A percentile compares a stretch with the other conserved stretches of the same genome.
phyloP scores from a whole-genome alignment of 371 early-diverging fungal species.

The Syncephalastrum monosporum region DNA sequence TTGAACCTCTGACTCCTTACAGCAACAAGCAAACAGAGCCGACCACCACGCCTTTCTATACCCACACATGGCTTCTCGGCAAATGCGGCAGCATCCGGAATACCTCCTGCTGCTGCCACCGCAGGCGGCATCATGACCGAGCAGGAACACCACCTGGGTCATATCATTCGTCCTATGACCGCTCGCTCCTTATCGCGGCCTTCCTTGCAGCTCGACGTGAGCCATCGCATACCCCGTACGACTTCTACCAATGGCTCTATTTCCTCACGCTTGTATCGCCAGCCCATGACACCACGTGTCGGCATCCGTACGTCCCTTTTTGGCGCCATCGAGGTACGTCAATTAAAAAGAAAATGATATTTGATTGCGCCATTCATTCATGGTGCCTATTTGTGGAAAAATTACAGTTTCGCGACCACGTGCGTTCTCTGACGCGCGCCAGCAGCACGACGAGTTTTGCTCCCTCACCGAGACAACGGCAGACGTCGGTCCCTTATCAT shows the following conservation, averaged over 20 bases:
- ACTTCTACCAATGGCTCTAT: conserved; percentile 33
- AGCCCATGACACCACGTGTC: conserved; percentile 43
- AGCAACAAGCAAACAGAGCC: conserved; percentile 10
- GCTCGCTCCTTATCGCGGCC: conserved; percentile 22
- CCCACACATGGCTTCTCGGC: conserved; percentile 26
- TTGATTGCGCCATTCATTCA: not conserved
- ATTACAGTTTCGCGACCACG: conserved; percentile 37
- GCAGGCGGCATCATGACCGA: conserved; percentile 5
- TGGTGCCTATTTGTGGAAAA: not conserved
- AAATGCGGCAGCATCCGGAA: conserved; percentile 6
- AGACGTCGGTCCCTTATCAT: too few species aligned
- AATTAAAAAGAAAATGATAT: not conserved
- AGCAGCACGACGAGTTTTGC: conserved; percentile 17
- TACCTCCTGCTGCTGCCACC: not conserved
- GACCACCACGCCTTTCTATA: conserved; percentile 28
- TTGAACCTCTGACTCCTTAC: not conserved
- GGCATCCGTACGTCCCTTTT: conserved; percentile 49
- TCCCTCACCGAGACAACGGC: conserved; percentile 5
- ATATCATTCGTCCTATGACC: conserved; percentile 34
- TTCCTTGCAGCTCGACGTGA: conserved; percentile 24
- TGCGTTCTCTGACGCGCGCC: conserved; percentile 28
- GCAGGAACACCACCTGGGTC: conserved; percentile 28
- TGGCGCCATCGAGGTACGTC: conserved; percentile 48
- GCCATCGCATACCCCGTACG: conserved; percentile 21
- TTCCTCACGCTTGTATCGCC: conserved; percentile 23